Base-by-base conservation (phyloP, 1,284 basidiomycete species). In the Cutaneotrichosporon sp. region DNA sequence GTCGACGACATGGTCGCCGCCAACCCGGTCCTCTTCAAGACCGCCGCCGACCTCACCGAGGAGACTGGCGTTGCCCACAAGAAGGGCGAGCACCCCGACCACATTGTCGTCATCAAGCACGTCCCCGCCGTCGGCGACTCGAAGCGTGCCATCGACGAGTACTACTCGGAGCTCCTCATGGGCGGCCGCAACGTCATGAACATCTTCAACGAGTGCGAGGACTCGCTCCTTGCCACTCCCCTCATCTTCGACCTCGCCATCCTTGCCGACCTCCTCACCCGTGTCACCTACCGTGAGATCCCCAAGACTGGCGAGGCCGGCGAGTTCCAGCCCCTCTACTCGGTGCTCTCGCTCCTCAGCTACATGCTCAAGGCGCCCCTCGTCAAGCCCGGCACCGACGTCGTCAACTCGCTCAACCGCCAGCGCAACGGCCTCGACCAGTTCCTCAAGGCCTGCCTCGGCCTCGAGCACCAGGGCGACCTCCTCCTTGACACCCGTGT, bases 301-400 rank as follows among this genome's bases (percentile, higher is more conserved):
- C 71, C 81, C 81, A 61, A 77, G 76, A 25, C 63, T 18, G 63
- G 68, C 24, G 69, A 80, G 62, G 76, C 81, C 66, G 72, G 69
- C 60, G 86, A 90, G 50, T 95, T 91, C 81, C 82, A 87, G 69
- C 89, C 89, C 0, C 82, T 97, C 31, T 92, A 97, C 84, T 85
- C 89, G 13, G 90, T 97, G 58, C 84, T 97, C 54, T 95, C 91
- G 51, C 84, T 97, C 65, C 84, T 97, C 59, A 90, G 88, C 57
- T 97, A 94, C 85, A 95, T 95, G 92, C 89, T 95, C 82, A 95
- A 97, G 85, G 95, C 95, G 0, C 94, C 95, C 29, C 86, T 97
- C 71, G 94, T 97, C 82, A 98, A 98, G 86, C 94, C 93, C 67
- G 95, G 85, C 66, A 89, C 89, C 50, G 91, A 93, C 72, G 93